Evolutionary conservation across 768 basidiomycete species (phyloP).

Genomic region (Aureoboletus auriporus): DNA sequence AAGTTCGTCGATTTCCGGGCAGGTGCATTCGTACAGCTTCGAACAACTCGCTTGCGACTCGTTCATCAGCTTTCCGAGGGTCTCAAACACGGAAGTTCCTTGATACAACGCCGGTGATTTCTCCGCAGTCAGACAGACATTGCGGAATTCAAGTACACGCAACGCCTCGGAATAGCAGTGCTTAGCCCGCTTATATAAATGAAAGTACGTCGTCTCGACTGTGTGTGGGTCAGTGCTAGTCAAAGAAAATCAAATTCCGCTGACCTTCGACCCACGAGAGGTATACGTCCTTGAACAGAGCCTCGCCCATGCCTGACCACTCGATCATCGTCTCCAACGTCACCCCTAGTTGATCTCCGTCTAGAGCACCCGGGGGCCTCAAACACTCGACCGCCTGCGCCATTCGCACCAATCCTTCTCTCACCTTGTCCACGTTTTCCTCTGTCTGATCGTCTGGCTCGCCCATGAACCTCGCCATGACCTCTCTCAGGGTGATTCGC

Average conservation of each 20-base stretch:
- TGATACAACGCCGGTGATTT: constrained; percentile 14
- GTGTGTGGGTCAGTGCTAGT: not conserved
- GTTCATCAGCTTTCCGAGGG: constrained; percentile 73
- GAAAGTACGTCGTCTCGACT: constrained; percentile 78
- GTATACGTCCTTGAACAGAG: constrained; percentile 62
- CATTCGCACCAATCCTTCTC: constrained; percentile 44
- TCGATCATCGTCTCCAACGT: constrained; percentile 73
- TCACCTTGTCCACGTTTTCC: constrained; percentile 41
- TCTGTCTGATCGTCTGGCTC: constrained; percentile 39
- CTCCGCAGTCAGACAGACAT: constrained; percentile 51
- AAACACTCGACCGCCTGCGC: constrained; percentile 48
- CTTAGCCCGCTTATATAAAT: constrained; percentile 76
- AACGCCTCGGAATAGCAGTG: constrained; percentile 81
- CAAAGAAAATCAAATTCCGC: constrained; percentile 14
- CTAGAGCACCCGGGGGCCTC: constrained; percentile 36
- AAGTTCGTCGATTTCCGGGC: constrained; percentile 72
- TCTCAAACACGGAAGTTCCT: constrained; percentile 33
- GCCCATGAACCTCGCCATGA: constrained; percentile 54
- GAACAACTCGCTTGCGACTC: constrained; percentile 72
- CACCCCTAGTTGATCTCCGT: constrained; percentile 52
- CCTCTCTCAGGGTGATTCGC: constrained; percentile 62
- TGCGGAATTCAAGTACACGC: constrained; percentile 75
- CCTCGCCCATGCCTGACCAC: constrained; percentile 52
- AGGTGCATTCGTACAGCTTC: constrained; percentile 72
- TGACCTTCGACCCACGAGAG: constrained; percentile 77